Base-by-base conservation (phyloP, 495 filamentous ascomycete genomes). In the Neurospora sp. region DNA sequence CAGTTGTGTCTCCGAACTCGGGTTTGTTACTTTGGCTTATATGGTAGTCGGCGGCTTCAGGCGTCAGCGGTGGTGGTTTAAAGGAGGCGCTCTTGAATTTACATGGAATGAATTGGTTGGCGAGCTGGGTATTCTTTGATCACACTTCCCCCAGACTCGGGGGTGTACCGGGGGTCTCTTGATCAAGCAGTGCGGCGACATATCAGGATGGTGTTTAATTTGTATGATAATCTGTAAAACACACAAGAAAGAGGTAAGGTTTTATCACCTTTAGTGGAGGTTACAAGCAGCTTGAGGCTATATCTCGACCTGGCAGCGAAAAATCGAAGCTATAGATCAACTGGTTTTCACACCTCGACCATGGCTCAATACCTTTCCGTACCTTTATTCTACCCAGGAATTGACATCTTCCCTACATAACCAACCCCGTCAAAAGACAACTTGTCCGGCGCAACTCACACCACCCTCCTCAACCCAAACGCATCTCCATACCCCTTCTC, bases 401-500 rank as follows among this genome's bases (percentile, higher is more conserved):
- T 3, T 37, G 53, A n/a, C 6, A 38, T 9, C 16, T 72, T 38
- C 22, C 3, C 9, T 74, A 14, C 22, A 59, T 66, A 70, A 35
- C n/a, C 22, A 39, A 27, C 20, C 11, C 16, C 40, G 20, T 39
- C 40, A 61, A 40, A 70, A 70, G 69, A 9, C 53, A 18, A 27
- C 46, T 31, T 20, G 9, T 10, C 40, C 3, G 27, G 9, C 22
- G 8, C 53, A 35, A 35, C 53, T 66, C 53, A 66, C 22, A 66
- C 27, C 14, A 35, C 53, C 59, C 74, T 74, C 72, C 72, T 68
- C 71, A 72, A 14, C 53, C 72, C 74, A 12, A 22, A 35, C 40
- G 37, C 48, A 44, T 27, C 59, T 70, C 73, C 79, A 69, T 70
- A 77, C 27, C 69, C 31, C 46, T 72, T 78, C 71, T 71, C 79